Base-by-base conservation (phyloP, 2,329 filamentous ascomycete genomes). In the Colletotrichum sp. region DNA sequence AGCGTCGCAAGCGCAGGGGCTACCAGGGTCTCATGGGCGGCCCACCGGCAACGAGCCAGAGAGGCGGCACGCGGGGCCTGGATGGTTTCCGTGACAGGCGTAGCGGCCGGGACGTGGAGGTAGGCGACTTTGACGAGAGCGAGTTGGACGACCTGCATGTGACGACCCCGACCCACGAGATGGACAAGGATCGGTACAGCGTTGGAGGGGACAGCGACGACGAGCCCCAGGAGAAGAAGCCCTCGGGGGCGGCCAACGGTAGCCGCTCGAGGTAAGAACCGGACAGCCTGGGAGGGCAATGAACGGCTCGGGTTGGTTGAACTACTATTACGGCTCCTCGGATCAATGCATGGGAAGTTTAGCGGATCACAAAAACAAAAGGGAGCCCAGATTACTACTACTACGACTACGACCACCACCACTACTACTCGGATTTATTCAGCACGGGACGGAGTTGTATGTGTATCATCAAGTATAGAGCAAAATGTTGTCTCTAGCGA, bases 51-150 rank as follows among this genome's bases (percentile, higher is more conserved):
- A 84, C 81, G 57, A 75, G 79, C 79, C 78, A 81, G 30, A 82
- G 81, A 44, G 83, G 82, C 63, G 85, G 59, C 13, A 15, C 66
- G 21, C 72, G 77, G 5, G 72, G 86, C 4, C 82, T 90, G 68
- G 88, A 89, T 69, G 82, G 83, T 77, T 89, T 90, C 80, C 86
- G 89, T 26, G 85, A 84, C 66, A 88, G 89, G 79, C 84, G 87
- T 8, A 79, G 80, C 32, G 85, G 83, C 39, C 85, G 89, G 15
- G 91, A 93, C 80, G 84, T 94, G 6, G 92, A 94, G 81, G 89
- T 91, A 1, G 90, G 88, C 4, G 92, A 93, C 79, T 93, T 93
- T 79, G 92, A 93, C 78, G 92, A 93, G 85, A 91, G 88, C 78
- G 91, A 93, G 82, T 83, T 94, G 59, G 92, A 93, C 75, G 91